Percentiles rank a stretch among this genome's conserved stretches.
These are phyloP conservation scores for Populus pruinosa DNA, from an alignment of 345 rosid genomes.

Conservation along the genomic window DNA sequence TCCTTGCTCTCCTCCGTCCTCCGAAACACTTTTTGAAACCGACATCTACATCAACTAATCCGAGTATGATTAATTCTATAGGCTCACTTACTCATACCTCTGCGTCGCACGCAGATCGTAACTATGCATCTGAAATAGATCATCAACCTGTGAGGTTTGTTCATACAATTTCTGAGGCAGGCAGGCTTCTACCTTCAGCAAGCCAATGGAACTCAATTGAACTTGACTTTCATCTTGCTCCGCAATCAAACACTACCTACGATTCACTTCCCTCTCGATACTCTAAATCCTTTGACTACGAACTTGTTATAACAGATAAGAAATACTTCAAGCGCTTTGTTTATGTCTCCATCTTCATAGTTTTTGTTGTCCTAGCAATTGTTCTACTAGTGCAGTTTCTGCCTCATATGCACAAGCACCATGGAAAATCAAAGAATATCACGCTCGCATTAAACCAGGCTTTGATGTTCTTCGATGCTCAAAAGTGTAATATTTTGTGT, in stretches of 20 bases:
- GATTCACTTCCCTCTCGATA: constrained; percentile 44
- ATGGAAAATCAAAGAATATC: constrained; percentile 41
- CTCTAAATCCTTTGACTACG: constrained; percentile 46
- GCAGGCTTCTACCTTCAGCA: constrained; percentile 45
- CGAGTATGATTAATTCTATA: not conserved
- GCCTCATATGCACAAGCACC: constrained; percentile 35
- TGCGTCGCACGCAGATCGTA: not conserved
- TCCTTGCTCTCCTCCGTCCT: not conserved
- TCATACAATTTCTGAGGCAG: constrained; percentile 38
- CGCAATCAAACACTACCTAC: constrained; percentile 24
- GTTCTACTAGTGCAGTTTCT: constrained; percentile 32
- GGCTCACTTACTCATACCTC: not conserved
- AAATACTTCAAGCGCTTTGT: constrained; percentile 42
- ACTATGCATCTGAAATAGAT: constrained; percentile 12
- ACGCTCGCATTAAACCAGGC: constrained; percentile 53
- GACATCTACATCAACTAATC: constrained; percentile 14
- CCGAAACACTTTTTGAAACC: not conserved
- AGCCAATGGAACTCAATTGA: constrained; percentile 48
- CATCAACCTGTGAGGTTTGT: constrained; percentile 20
- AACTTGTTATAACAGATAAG: constrained; percentile 45
- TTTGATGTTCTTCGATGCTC: constrained; percentile 60
- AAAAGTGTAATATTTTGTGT: constrained; percentile 39
- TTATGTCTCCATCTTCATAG: constrained; percentile 18
- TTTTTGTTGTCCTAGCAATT: constrained; percentile 23
- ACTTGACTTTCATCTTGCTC: constrained; percentile 25